Evolutionary conservation across 768 basidiomycete species (phyloP), one percentile per base, ranked within the genome.

Genomic region (Tricholoma matsutake): DNA sequence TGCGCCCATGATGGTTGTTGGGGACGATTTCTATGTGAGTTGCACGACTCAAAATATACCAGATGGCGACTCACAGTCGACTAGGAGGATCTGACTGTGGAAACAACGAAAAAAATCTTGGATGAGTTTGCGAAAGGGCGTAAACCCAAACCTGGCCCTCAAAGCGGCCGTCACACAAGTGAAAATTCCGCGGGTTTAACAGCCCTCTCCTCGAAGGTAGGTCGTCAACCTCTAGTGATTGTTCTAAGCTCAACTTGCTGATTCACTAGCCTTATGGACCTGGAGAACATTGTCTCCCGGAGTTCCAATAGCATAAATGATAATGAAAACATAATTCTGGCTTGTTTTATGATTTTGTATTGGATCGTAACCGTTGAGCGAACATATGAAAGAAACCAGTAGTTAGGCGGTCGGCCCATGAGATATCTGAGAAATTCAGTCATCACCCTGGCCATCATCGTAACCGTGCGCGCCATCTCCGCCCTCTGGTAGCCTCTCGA

Each of bases 141-240:
- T 73, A 92, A 90, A 73, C 94, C 93, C 57, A 93, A 92, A 73
- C 85, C 94, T n/a, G 97, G 96, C 16, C 96, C 96, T 53, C 96
- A 97, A 71, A 89, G 87, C 61, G 86, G 90, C 32, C 83, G 96
- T 61, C 81, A 81, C 49, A 96, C 94, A 0, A 93, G 90, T 63
- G 96, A 98, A 77, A 97, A 97, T 77, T 92, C 94, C 10, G 93
- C 92, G 13, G 94, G 93, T 41, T 77, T 96, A 61, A 97, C 96
- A 25, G 78, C 91, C 39, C 79, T 95, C 34, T 83, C 86, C 18
- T 79, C 81, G 52, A 90, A 93, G 83, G 93, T 91, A 61, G 45
- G 78, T 65, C 52, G 9, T 56, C 51, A 6, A n/a, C 25, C 34
- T 11, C 1, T 58, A 37, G 22, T 37, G 18, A 31, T n/a, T 51